Conservation (phyloP, 1,139 yeast species). For the Scheffersomyces quercinus region DNA sequence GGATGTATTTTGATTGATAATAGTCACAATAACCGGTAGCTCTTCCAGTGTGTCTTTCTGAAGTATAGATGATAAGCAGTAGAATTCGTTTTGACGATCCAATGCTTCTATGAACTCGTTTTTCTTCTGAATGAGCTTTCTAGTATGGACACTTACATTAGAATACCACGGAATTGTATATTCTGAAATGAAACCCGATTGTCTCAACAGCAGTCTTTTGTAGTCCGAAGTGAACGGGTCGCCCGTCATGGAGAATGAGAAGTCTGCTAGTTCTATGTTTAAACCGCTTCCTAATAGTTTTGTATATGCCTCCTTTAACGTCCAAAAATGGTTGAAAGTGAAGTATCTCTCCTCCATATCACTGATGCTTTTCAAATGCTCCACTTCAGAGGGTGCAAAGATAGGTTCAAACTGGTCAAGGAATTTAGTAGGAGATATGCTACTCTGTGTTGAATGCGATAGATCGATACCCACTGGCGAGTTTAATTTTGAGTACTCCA, state of each 20-base stretch:
- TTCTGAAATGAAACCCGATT: neutral
- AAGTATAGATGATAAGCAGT: neutral
- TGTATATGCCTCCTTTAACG: slow-evolving; percentile 69
- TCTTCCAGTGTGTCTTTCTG: neutral
- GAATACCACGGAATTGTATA: slow-evolving; percentile 1
- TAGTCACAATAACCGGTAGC: slow-evolving; percentile 1
- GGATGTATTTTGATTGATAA: neutral
- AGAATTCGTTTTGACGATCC: neutral
- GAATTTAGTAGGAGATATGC: slow-evolving; percentile 29
- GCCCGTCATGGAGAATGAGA: slow-evolving; percentile 10
- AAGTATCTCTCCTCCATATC: slow-evolving; percentile 22
- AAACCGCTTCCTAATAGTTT: slow-evolving; percentile 65
- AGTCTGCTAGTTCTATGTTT: slow-evolving; percentile 45
- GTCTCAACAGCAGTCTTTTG: neutral
- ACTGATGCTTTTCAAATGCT: slow-evolving; percentile 20
- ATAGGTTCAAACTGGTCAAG: slow-evolving; percentile 50
- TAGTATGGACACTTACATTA: slow-evolving; percentile 2
- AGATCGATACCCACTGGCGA: slow-evolving; percentile 60
- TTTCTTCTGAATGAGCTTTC: slow-evolving; percentile 1
- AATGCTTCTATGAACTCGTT: slow-evolving; percentile 2
- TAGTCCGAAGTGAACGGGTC: neutral
- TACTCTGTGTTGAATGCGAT: slow-evolving; percentile 52
- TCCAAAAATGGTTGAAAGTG: slow-evolving; percentile 62
- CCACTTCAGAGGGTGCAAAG: slow-evolving; percentile 45
- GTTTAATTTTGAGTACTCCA: slow-evolving; percentile 26